phyloP scores from a whole-genome alignment of 2,329 filamentous ascomycete genomes.

The Colletotrichum endophyticum region DNA sequence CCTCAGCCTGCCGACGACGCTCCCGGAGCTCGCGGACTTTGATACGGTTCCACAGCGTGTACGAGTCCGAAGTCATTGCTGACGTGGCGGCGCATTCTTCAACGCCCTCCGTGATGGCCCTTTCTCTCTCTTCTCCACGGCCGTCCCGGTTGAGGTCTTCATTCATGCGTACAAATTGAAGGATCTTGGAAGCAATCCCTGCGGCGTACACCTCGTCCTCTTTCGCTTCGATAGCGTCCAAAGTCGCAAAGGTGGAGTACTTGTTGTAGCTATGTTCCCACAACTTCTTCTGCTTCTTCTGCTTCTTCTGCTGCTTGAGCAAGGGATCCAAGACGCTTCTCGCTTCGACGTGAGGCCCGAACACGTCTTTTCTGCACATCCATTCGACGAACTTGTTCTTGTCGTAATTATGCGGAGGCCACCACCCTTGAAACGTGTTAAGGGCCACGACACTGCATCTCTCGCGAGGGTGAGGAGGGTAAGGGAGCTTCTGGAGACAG shows the following conservation, averaged over 20 bases:
- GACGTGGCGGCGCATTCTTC: background rate
- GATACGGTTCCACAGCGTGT: background rate
- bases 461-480: background rate
- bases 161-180: background rate
- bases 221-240: background rate
- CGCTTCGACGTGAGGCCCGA: background rate
- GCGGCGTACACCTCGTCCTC: fast-evolving
- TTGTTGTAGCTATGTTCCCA: fast-evolving
- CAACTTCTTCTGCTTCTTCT: background rate
- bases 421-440: fast-evolving
- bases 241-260: background rate
- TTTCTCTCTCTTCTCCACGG: background rate
- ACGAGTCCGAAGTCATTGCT: background rate
- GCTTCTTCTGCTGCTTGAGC: background rate
- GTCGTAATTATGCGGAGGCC: background rate
- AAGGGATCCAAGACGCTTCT: background rate
- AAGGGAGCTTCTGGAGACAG: background rate
- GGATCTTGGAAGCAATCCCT: background rate
- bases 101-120: background rate
- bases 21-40: background rate
- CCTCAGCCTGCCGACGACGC: background rate
- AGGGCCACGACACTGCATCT: fast-evolving
- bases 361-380: fast-evolving
- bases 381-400: background rate
- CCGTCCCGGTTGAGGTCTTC: too few species aligned